phyloP scores from a whole-genome alignment of 306 rosid species.

The Dryas alaskensis region DNA sequence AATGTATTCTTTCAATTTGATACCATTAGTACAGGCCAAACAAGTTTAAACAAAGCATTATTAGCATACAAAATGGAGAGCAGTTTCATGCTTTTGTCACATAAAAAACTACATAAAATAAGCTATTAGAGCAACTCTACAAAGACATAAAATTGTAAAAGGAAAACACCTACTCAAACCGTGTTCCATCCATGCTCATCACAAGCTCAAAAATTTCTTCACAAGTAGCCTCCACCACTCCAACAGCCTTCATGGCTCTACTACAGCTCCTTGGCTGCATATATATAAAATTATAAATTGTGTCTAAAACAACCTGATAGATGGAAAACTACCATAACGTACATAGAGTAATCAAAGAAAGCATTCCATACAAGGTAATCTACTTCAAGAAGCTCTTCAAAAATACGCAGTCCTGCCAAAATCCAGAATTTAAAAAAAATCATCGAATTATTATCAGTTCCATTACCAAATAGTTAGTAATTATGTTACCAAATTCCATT shows the following conservation, averaged over 20 bases:
- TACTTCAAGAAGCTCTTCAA: constrained; percentile 94
- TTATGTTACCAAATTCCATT: constrained; percentile 21
- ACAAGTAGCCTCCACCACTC: constrained; percentile 95
- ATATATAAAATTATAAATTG: constrained; percentile 35
- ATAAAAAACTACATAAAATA: background rate
- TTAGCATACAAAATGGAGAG: background rate
- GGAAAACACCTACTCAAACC: constrained; percentile 98
- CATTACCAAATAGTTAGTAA: constrained; percentile 20
- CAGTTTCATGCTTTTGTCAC: background rate
- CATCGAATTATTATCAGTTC: constrained; percentile 24
- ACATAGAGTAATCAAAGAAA: constrained; percentile 26
- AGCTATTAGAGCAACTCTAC: constrained; percentile 15
- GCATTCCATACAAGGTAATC: constrained; percentile 82
- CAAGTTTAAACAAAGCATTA: background rate
- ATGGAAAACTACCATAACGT: constrained; percentile 21
- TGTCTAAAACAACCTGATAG: constrained; percentile 21
- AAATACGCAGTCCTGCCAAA: constrained; percentile 83
- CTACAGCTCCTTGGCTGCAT: constrained; percentile 97
- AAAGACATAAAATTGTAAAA: constrained; percentile 20
- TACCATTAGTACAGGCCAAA: background rate
- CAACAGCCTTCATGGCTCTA: constrained; percentile 99
- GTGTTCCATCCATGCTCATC: constrained; percentile 99
- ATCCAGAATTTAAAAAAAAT: constrained; percentile 16
- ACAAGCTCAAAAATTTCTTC: constrained; percentile 97
- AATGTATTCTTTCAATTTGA: background rate